Base-by-base conservation (phyloP, 306 rosid genomes). In the Ormosia emarginata region DNA sequence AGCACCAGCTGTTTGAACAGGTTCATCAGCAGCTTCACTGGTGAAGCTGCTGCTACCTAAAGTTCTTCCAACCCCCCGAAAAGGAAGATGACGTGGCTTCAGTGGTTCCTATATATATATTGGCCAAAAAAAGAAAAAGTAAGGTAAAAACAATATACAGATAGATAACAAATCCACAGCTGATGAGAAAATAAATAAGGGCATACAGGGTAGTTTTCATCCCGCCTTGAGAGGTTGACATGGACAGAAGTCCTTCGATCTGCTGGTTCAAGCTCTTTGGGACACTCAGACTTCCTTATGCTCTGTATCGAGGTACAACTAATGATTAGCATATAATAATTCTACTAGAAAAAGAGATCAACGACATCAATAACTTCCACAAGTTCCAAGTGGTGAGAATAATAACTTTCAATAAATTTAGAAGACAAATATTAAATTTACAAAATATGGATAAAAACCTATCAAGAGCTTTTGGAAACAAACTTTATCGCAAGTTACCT, bases 41-140 rank as follows among this genome's bases (percentile, higher is more conserved):
- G 73, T 64, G 1, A 87, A 52, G 65, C 82, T 84, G 77, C 86
- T 82, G 81, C 89, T 85, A 62, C 93, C 97, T 78, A 95, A 69
- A 77, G 98, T 95, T 83, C 97, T 92, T 79, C 99, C 98, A 68
- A 93, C 91, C 14, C 99, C 99, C 15, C 74, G 93, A 87, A 95
- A 95, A 68, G 94, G 17, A 75, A 7, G 56, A 18, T 74, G 84
- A 7, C 40, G 91, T 0, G 88, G 87, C 92, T 81, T 92, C 77
- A 39, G 86, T 0, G 91, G 93, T 81, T 95, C 97, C 99, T 95
- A 89, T 18, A 83, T 6, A 40, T 2, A 78, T 8, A 43, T 84
- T 40, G 67, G 59, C 76, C 63, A 74, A 30, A 64, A 49, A 41
- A 32, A 29, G 8, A 17, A 74, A 40, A 61, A 8, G 30, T 70